Base-by-base conservation (phyloP, 495 filamentous ascomycete species). In the Cercophora sp. region DNA sequence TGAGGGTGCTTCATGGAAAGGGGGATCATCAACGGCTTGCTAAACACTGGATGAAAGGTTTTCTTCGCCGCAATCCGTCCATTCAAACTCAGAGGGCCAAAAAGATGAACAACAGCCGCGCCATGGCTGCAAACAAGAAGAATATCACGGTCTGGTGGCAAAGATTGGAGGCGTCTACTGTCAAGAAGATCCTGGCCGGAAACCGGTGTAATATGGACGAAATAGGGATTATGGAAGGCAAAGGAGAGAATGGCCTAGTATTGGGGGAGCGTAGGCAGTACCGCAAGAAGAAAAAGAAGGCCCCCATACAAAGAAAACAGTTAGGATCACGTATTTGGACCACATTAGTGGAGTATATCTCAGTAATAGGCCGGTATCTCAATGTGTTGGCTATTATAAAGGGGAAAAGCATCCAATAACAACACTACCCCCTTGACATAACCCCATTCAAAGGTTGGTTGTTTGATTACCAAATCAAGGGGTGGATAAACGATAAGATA, bases 161-260 rank as follows among this genome's bases (percentile, higher is more conserved):
- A 24, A 5, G 9, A 4, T 11, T 46, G 41, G 41, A 44, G 9
- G 41, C 18, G 5, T 18, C 26, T 1, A 26, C 41, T 3, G 18
- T 24, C 19, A 23, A 9, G 18, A 26, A 44, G 41, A 44, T 24
- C 19, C 18, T 24, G 41, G 41, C 22, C 19, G n/a, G n/a, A 10
- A 37, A 15, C 26, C 36, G 34, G 9, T 35, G 34, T 29, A 36
- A 15, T 19, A 37, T 45, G 29, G 50, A 56, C 24, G 47, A 52
- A 16, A 52, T 52, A 34, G 55, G 55, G 43, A 56, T 48, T 49
- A 58, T 47, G 35, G 55, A 2, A 3, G 19, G 23, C 10, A 11
- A n/a, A n/a, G 55, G 24, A 56, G 52, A 31, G 48, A 37, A 55
- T 56, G 58, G 18, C 42, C 39, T 44, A 53, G 43, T 9, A 31